A percentile compares a stretch with the other conserved stretches of the same genome.
Evolutionary conservation across 352 stramenopile species (phyloP).

Genomic region (Pythium volutum): DNA sequence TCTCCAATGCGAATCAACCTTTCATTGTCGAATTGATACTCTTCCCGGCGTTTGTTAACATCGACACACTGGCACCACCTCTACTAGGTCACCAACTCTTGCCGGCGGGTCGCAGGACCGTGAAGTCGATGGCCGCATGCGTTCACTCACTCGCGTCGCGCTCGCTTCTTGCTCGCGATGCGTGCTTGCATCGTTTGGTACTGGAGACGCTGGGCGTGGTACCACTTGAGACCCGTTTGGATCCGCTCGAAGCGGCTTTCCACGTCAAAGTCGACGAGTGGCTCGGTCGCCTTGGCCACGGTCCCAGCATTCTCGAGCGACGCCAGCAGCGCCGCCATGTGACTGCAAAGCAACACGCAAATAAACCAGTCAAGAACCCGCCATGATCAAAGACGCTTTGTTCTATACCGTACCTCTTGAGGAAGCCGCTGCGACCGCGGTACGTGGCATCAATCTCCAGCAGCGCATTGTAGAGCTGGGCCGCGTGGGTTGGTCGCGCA

Average conservation of each 20-base stretch:
- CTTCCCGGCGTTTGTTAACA: no score
- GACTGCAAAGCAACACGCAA: no score
- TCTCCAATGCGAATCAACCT: no score
- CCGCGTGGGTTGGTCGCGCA: neutral
- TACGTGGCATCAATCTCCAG: neutral
- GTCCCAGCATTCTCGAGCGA: neutral
- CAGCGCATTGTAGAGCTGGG: constrained; percentile 2
- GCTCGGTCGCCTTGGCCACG: neutral
- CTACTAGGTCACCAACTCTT: no score
- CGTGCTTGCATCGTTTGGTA: neutral
- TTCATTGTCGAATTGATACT: no score
- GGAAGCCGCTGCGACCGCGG: neutral
- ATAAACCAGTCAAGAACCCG: no score
- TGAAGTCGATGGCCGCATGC: no score
- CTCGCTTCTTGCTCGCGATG: neutral
- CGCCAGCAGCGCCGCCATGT: neutral
- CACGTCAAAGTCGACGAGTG: neutral
- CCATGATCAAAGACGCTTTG: neutral
- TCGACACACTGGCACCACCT: no score
- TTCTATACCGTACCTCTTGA: neutral
- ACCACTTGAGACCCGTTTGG: constrained; percentile 2
- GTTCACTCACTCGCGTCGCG: neutral
- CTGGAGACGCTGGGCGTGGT: neutral
- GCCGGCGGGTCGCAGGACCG: no score
- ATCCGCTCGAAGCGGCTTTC: neutral